Conservation (phyloP, 805 yeast genomes). For the Yarrowia yakushimensis region DNA sequence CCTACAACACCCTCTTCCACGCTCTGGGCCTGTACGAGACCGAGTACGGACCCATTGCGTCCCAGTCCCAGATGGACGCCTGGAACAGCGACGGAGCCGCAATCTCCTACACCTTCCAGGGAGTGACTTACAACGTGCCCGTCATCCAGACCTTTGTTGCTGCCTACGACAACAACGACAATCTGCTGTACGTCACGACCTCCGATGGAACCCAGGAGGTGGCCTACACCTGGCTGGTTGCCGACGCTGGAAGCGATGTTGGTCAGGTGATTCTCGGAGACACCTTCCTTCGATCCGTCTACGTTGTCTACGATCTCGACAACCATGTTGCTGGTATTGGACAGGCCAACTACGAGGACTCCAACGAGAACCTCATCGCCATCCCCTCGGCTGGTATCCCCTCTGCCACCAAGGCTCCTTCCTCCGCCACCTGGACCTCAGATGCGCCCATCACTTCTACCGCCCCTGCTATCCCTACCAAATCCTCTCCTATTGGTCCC, state of each 20-base stretch:
- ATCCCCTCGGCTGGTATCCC: conserved; percentile 31
- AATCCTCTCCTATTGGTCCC: not conserved
- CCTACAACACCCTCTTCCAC: not conserved
- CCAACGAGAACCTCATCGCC: conserved; percentile 25
- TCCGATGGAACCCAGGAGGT: not conserved
- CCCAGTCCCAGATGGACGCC: not conserved
- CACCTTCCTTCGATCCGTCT: conserved; percentile 55
- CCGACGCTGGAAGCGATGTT: not conserved
- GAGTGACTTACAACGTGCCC: not conserved
- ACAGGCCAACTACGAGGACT: conserved; percentile 36
- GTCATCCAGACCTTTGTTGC: not conserved
- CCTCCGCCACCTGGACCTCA: not conserved
- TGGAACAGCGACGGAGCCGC: not conserved
- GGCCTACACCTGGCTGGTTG: not conserved
- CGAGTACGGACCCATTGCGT: not conserved
- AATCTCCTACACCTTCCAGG: conserved; percentile 7
- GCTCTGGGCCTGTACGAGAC: conserved; percentile 21
- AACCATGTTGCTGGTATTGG: conserved; percentile 52
- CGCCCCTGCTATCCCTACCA: not conserved
- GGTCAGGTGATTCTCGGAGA: conserved; percentile 44
- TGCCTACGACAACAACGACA: not conserved
- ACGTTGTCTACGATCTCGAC: conserved; percentile 61
- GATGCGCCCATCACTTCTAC: not conserved
- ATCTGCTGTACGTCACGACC: conserved; percentile 26
- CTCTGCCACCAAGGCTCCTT: conserved; percentile 11